Evolutionary conservation across 371 early-diverging fungal species (phyloP).

Genomic region (Fennellomyces sp.): DNA sequence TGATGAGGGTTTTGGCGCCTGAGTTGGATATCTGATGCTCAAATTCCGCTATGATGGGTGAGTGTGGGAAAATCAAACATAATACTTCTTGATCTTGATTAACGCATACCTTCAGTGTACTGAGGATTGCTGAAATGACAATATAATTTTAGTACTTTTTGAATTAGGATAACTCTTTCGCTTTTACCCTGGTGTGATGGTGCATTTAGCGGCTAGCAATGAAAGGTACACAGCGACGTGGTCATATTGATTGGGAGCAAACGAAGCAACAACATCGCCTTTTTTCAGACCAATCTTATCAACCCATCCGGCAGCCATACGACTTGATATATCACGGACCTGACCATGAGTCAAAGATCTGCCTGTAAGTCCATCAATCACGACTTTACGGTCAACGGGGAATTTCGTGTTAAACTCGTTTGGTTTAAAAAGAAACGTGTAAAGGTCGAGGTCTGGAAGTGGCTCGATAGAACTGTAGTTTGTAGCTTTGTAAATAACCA

Average conservation of each 20-base stretch:
- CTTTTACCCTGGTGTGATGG: constrained; percentile 38
- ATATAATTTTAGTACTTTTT: not conserved
- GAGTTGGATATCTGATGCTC: constrained; percentile 19
- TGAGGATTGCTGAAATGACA: constrained; percentile 12
- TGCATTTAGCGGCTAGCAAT: constrained; percentile 38
- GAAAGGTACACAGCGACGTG: constrained; percentile 41
- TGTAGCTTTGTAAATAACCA: constrained; percentile 18
- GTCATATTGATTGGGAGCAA: constrained; percentile 67
- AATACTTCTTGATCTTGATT: not conserved
- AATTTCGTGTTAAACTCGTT: constrained; percentile 32
- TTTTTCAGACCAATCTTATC: constrained; percentile 53
- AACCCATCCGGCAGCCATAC: constrained; percentile 71
- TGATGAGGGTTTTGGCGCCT: constrained; percentile 56
- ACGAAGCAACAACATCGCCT: constrained; percentile 71
- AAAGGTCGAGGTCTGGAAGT: constrained; percentile 69
- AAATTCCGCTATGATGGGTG: constrained; percentile 12
- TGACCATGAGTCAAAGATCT: constrained; percentile 62
- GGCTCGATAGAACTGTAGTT: constrained; percentile 22
- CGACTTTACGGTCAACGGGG: constrained; percentile 37
- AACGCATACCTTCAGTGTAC: constrained; percentile 18
- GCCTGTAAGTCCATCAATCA: constrained; percentile 65
- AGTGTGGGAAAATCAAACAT: not conserved
- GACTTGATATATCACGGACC: constrained; percentile 46
- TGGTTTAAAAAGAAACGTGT: constrained; percentile 58
- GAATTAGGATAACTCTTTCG: not conserved